These are phyloP conservation scores for Fusarium globosum DNA, from an alignment of 2,329 filamentous ascomycete species.

Conservation along the genomic window DNA sequence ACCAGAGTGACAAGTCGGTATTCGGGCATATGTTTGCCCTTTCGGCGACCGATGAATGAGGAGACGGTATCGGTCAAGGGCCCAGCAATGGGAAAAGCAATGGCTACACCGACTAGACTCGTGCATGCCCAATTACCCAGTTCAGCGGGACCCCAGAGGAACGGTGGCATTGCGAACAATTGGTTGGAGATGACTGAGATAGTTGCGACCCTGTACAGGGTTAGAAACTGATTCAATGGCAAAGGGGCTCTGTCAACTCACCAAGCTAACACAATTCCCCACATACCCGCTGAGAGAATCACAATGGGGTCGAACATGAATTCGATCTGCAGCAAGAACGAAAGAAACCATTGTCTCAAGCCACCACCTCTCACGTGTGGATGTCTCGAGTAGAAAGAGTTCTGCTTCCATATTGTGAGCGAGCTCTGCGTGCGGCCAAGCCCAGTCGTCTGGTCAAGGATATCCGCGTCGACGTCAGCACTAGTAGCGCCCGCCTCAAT, in stretches of 20 bases:
- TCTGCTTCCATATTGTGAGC: not conserved
- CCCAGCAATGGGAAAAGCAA: not conserved
- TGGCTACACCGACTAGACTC: not conserved
- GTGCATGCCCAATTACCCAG: not conserved
- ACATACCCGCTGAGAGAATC: not conserved
- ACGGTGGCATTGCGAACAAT: not conserved
- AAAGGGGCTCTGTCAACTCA: not conserved
- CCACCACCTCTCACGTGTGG: not conserved
- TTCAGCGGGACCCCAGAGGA: not conserved
- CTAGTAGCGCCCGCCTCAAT: not conserved
- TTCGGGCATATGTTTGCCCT: not conserved
- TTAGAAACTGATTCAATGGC: not conserved
- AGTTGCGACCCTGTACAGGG: not conserved
- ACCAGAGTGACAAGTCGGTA: not conserved
- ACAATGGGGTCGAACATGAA: not conserved
- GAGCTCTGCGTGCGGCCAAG: not conserved
- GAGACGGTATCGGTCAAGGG: not conserved
- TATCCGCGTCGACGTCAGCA: not conserved
- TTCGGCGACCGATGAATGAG: not conserved
- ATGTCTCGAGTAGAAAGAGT: not conserved
- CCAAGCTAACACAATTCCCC: conserved; percentile 1
- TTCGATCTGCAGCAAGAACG: not conserved
- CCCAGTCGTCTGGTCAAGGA: not conserved
- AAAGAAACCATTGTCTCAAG: not conserved
- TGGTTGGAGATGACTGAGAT: not conserved